Conservation (phyloP, 169 alveolate genomes). For the Eimeria praecox region DNA sequence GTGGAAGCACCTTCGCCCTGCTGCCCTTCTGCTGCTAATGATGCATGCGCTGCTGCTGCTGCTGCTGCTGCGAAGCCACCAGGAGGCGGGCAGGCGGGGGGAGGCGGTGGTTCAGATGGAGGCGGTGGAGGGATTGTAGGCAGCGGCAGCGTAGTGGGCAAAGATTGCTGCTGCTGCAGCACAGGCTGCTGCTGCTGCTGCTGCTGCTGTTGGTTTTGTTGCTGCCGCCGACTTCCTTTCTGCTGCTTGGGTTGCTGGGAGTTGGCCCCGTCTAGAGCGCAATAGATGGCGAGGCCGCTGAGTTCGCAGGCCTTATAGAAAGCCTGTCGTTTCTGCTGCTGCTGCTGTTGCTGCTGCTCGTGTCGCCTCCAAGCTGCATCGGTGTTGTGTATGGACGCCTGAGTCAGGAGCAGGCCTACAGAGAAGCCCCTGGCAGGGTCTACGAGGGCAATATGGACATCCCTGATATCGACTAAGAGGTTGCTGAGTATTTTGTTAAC, state of each 20-base stretch:
- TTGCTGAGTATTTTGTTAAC: constrained; percentile 90
- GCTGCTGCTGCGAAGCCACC: not conserved
- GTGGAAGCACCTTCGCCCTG: not conserved
- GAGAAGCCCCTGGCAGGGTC: constrained; percentile 87
- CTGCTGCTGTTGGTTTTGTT: not conserved
- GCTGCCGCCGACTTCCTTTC: constrained; percentile 9
- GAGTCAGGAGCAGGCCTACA: constrained; percentile 83
- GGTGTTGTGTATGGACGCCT: constrained; percentile 73
- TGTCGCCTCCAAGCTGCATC: constrained; percentile 73
- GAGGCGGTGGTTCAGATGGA: constrained; percentile 16
- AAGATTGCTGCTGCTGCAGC: not conserved
- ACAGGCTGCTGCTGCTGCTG: constrained; percentile 37
- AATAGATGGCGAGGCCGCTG: constrained; percentile 75
- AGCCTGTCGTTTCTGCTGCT: constrained; percentile 23
- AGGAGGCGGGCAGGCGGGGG: constrained; percentile 7
- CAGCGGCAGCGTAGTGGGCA: not conserved
- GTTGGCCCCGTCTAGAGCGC: constrained; percentile 49
- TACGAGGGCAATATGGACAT: constrained; percentile 89
- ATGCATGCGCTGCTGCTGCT: constrained; percentile 24
- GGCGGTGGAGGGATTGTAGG: constrained; percentile 27
- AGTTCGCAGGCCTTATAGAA: constrained; percentile 76
- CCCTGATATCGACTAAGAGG: constrained; percentile 90
- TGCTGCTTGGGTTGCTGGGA: constrained; percentile 4
- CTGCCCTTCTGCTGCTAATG: not conserved
- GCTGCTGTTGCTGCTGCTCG: not conserved